Conservation (phyloP, 2,329 filamentous ascomycete species). For the Zasmidium angulare region DNA sequence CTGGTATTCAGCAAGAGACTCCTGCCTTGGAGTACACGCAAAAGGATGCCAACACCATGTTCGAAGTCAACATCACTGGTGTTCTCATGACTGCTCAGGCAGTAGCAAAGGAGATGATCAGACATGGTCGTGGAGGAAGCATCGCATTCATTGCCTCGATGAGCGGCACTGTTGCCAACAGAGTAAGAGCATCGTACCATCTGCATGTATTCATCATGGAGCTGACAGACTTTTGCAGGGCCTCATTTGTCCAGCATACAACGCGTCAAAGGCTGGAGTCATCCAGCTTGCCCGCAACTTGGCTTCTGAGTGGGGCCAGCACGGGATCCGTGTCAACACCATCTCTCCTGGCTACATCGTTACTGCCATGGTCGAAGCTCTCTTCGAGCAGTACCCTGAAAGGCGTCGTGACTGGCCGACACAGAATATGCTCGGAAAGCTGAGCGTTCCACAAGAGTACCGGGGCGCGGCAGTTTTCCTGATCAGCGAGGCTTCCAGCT, state of each 20-base stretch:
- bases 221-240: conserved; percentile 48
- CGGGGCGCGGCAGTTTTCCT: conserved; percentile 40
- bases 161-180: conserved; percentile 61
- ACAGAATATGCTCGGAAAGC: conserved; percentile 74
- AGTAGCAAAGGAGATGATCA: conserved; percentile 64
- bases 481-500: conserved; percentile 47
- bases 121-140: conserved; percentile 58
- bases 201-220: background rate
- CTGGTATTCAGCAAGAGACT: conserved; percentile 79
- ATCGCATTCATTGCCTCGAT: conserved; percentile 65
- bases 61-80: conserved; percentile 57
- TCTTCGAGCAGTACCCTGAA: conserved; percentile 76
- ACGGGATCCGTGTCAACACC: conserved; percentile 75
- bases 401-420: conserved; percentile 67
- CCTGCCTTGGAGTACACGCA: conserved; percentile 71
- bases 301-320: conserved; percentile 69
- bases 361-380: conserved; percentile 77
- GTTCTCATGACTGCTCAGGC: conserved; percentile 65
- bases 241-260: conserved; percentile 68
- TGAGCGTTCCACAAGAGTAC: conserved; percentile 39
- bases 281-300: conserved; percentile 70
- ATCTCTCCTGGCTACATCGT: conserved; percentile 79
- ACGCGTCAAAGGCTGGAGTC: conserved; percentile 73
- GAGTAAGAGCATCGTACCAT: conserved; percentile 48
- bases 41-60: conserved; percentile 62